Conservation (phyloP, 2,329 filamentous ascomycete genomes). For the Penicillium sp. region DNA sequence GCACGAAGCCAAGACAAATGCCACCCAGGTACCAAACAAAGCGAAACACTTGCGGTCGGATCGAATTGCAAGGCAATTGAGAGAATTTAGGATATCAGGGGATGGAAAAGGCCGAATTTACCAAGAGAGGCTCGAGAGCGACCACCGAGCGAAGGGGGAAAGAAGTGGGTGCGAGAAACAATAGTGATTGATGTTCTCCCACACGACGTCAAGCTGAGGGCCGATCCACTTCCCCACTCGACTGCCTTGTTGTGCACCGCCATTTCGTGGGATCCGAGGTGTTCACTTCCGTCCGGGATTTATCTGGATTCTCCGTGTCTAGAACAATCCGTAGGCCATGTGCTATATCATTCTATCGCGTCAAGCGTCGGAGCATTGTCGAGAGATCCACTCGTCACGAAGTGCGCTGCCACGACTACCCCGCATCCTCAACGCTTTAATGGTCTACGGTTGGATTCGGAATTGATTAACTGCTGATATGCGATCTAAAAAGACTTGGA, state of each 20-base stretch:
- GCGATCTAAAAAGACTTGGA: neutral
- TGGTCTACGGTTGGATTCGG: neutral
- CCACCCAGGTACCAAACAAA: constrained; percentile 10
- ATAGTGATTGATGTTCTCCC: neutral
- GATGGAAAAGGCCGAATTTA: neutral
- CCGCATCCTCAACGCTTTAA: neutral
- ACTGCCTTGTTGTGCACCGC: neutral
- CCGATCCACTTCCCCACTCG: neutral
- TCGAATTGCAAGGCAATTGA: neutral
- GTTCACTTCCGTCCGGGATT: neutral
- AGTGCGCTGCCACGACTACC: neutral
- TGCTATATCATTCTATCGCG: neutral
- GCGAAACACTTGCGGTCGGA: neutral
- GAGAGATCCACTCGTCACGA: neutral
- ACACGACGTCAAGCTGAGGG: neutral
- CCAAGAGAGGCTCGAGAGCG: neutral
- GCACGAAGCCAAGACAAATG: constrained; percentile 18
- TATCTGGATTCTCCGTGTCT: neutral
- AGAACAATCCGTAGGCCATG: neutral
- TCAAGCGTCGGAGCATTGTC: no score
- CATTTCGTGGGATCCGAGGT: neutral
- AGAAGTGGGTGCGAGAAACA: neutral
- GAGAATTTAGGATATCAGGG: neutral
- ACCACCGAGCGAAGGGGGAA: neutral
- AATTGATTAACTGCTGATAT: neutral